Percentiles rank a stretch among this genome's conserved stretches.
Conservation (phyloP, 305 asterid genomes). For the Solanum chacoense region DNA sequence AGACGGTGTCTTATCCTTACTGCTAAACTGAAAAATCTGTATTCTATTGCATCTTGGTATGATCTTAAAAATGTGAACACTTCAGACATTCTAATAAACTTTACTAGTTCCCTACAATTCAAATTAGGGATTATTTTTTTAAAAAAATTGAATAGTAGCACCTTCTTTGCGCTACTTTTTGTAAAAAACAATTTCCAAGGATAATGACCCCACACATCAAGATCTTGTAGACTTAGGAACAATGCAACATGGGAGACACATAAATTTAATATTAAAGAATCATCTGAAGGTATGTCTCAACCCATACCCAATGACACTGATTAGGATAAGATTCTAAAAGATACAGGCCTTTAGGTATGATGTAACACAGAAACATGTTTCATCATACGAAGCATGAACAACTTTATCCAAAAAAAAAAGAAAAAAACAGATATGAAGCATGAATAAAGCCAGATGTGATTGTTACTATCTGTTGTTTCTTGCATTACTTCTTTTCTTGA, state of each 20-base stretch:
- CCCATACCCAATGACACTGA: conserved; percentile 34
- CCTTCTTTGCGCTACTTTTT: neutral
- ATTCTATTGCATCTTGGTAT: neutral
- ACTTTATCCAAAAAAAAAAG: neutral
- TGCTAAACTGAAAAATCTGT: neutral
- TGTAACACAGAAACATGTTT: neutral
- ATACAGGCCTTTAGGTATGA: neutral
- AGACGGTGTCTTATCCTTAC: neutral
- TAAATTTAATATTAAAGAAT: conserved; percentile 3
- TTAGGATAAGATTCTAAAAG: conserved; percentile 29
- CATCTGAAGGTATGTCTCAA: conserved; percentile 15
- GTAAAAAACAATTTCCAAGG: neutral
- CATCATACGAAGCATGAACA: neutral
- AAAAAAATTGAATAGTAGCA: neutral
- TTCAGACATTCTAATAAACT: neutral
- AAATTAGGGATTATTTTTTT: neutral
- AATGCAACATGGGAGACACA: conserved; percentile 8
- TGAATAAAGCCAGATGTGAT: neutral
- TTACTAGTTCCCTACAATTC: neutral
- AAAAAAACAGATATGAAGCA: neutral
- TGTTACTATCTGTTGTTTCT: neutral
- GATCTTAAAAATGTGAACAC: neutral
- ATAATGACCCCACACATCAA: neutral
- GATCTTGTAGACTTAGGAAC: conserved; percentile 3
- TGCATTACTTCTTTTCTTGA: neutral